Base-by-base conservation (phyloP, 306 rosid species). In the Vigna reflexopilosa region DNA sequence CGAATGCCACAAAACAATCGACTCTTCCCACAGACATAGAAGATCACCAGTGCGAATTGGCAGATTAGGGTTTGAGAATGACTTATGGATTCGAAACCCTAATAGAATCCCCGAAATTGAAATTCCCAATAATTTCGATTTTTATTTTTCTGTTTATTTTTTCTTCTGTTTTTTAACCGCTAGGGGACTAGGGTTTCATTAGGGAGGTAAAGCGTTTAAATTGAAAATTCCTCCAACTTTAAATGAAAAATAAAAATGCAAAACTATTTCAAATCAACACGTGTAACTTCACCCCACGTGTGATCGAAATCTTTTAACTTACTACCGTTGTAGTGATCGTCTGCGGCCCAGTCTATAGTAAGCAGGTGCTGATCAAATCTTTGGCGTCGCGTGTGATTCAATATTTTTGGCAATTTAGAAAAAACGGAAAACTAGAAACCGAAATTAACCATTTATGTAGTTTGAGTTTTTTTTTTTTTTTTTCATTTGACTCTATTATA, bases 171-270 rank as follows among this genome's bases (percentile, higher is more conserved):
- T 83, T 77, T 76, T 64, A 71, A 84, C 91, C 95, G 95, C 75
- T 78, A 82, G 85, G 79, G 73, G 73, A 77, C 92, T 91, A 54
- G 98, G 98, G 94, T 86, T 89, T 89, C 89, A 86, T 78, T 73
- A 14, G 12, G 28, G 16, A 42, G 71, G 34, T 66, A n/a, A 42
- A 69, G 56, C 24, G 44, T 48, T 69, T 50, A 66, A 44, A 66
- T 66, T 19, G 72, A 77, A 67, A 68, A 45, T 42, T 70, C 51
- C 30, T 0, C 14, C 6, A 63, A 36, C 34, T 22, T 20, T 9
- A 47, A 75, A 76, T 13, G 50, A 70, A 56, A 71, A 80, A 81
- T 6, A 16, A 34, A 67, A 54, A 55, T 38, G 47, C 11, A 1
- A 22, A 58, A 20, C 52, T 47, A 42, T 13, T 67, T 24, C 15